These are phyloP conservation scores for Penicillium concentricum DNA, from an alignment of 2,329 filamentous ascomycete species.

Conservation along the genomic window DNA sequence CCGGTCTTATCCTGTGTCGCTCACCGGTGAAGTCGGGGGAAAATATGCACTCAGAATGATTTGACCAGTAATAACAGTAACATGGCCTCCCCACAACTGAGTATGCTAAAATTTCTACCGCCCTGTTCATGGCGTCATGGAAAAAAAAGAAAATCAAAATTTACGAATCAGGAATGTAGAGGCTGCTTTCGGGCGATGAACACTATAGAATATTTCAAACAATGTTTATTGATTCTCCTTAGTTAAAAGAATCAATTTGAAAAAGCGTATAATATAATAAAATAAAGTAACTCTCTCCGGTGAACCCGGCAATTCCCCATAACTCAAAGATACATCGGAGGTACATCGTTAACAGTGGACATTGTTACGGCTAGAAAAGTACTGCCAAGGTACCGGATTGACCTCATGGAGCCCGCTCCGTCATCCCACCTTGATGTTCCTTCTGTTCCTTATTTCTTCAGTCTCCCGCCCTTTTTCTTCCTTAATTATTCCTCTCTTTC, in stretches of 20 bases:
- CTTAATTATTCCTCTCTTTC: neutral
- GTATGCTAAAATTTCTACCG: slow-evolving; percentile 11
- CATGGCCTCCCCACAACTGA: slow-evolving; percentile 17
- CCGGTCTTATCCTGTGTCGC: slow-evolving; percentile 21
- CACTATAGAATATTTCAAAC: neutral
- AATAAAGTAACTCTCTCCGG: slow-evolving; percentile 10
- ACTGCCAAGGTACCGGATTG: slow-evolving; percentile 23
- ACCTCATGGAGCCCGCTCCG: slow-evolving; percentile 32
- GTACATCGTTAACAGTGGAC: neutral
- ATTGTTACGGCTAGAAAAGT: neutral
- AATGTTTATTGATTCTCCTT: neutral
- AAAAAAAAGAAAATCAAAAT: slow-evolving; percentile 5
- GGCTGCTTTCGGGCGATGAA: slow-evolving; percentile 8
- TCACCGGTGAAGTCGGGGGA: slow-evolving; percentile 29
- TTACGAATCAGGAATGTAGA: slow-evolving; percentile 7
- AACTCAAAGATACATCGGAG: neutral
- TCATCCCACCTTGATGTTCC: slow-evolving; percentile 17
- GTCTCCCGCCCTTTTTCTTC: slow-evolving; percentile 2
- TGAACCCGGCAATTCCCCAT: slow-evolving; percentile 23
- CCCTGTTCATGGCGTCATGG: slow-evolving; percentile 29
- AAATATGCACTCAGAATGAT: slow-evolving; percentile 11
- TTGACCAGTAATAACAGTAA: slow-evolving; percentile 15
- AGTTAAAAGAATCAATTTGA: neutral
- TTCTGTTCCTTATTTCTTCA: neutral
- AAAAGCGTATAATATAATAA: neutral